These are phyloP conservation scores for Penstemon davidsonii DNA, from an alignment of 257 asterid species.

Conservation along the genomic window DNA sequence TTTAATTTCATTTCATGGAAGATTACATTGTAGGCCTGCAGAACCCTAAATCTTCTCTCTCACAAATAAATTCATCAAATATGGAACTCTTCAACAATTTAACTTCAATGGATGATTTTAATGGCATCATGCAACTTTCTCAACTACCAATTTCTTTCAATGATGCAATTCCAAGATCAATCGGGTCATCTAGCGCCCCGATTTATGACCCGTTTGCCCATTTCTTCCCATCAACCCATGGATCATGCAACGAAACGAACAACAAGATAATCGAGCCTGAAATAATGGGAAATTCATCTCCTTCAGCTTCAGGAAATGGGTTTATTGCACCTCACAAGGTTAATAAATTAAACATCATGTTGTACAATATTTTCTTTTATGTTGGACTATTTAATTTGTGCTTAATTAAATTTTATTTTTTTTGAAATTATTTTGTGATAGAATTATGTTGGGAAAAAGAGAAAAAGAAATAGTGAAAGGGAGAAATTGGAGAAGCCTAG, in stretches of 20 bases:
- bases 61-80: conserved; percentile 37
- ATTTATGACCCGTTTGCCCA: conserved; percentile 41
- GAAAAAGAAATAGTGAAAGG: conserved; percentile 52
- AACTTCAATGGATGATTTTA: conserved; percentile 40
- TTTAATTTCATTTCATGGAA: conserved; percentile 34
- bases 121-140: conserved; percentile 38
- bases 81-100: conserved; percentile 48
- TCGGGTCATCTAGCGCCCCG: conserved; percentile 18
- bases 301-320: conserved; percentile 34
- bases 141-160: conserved; percentile 35
- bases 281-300: conserved; percentile 31
- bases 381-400: not conserved
- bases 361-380: conserved; percentile 2
- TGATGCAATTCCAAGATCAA: conserved; percentile 33
- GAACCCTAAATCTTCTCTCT: conserved; percentile 38
- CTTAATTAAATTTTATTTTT: conserved; percentile 1
- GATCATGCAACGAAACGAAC: conserved; percentile 25
- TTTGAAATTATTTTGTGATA: conserved; percentile 20
- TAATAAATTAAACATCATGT: conserved; percentile 26
- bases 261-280: conserved; percentile 33
- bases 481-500: conserved; percentile 51
- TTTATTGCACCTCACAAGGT: conserved; percentile 36
- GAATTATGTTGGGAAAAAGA: conserved; percentile 60
- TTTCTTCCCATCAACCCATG: conserved; percentile 42
- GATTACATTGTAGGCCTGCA: conserved; percentile 37